Evolutionary conservation across 306 rosid species (phyloP), one percentile per base, ranked within the genome.

Genomic region (Vigna unguiculata): DNA sequence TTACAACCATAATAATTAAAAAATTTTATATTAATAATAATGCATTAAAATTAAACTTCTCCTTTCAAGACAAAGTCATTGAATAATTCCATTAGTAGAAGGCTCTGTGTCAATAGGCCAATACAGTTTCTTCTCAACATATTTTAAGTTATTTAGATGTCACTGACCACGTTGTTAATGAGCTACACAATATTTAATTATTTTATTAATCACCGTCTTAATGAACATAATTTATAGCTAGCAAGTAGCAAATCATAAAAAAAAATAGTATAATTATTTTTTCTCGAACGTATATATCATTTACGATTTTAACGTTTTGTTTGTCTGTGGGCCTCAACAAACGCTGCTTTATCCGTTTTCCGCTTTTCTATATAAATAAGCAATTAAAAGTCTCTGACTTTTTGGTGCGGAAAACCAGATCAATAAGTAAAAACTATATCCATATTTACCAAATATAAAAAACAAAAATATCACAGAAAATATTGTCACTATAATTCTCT

Each of bases 281-380:
- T 32, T 32, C 36, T 32, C 36, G 7, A 32, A 30, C 28, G 3
- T 28, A 28, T 32, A 32, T 32, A 32, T 32, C 28, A 17, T 61
- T 32, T 61, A 32, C 3, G 13, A 61, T 61, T 61, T 61, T 61
- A n/a, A 32, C 34, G 68, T 34, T 61, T 61, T n/a, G 47, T 32
- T n/a, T 61, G 1, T n/a, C 3, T 34, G 2, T 15, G 43, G 43
- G 41, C 13, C 43, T 19, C 6, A 5, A 16, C 46, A 61, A 61
- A 1, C 0, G n/a, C 10, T 36, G 4, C 4, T 63, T n/a, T 63
- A 63, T 63, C 69, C n/a, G 48, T 16, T 60, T 30, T 14, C 5
- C 5, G 20, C 40, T 59, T 57, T 8, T 38, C 43, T 25, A 22
- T 6, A 28, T 60, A 15, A 4, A 34, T 34, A 34, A 34, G 0